A percentile compares a stretch with the other conserved stretches of the same genome.
Evolutionary conservation across 257 asterid species (phyloP).

Genomic region (Marsdenia floribunda): DNA sequence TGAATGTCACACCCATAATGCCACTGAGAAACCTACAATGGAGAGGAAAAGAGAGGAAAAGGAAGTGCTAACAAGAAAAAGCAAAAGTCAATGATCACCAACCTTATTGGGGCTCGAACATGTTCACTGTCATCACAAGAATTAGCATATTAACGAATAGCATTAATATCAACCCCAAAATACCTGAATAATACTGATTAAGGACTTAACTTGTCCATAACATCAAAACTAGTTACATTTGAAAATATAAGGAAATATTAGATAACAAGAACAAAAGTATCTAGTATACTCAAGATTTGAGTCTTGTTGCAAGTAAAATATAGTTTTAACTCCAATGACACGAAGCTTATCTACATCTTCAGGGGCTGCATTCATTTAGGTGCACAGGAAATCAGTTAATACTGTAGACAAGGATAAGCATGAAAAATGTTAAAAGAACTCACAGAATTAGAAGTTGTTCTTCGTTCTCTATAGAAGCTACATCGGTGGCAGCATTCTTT

Average conservation of each 20-base stretch:
- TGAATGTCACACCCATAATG: background rate
- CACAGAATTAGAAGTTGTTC: too few relatives aligned
- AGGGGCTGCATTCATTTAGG: constrained; percentile 46
- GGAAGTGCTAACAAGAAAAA: background rate
- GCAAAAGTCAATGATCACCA: constrained; percentile 9
- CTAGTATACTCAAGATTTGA: constrained; percentile 94
- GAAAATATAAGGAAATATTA: background rate
- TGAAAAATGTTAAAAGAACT: constrained; percentile 3
- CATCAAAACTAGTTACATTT: background rate
- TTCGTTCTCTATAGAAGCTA: too few relatives aligned
- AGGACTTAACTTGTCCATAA: constrained; percentile 30
- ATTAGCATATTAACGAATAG: constrained; percentile 71
- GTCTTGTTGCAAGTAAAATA: constrained; percentile 82
- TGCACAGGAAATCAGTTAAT: background rate
- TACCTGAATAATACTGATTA: constrained; percentile 53
- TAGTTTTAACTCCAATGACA: constrained; percentile 79
- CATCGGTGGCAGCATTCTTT: too few relatives aligned
- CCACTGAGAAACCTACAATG: background rate
- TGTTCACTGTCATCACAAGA: constrained; percentile 68
- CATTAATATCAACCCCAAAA: constrained; percentile 74
- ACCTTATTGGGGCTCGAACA: constrained; percentile 91
- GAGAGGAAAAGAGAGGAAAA: background rate
- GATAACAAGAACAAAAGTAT: background rate
- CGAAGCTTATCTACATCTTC: constrained; percentile 96
- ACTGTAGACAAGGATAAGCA: background rate